Evolutionary conservation across 2,329 filamentous ascomycete genomes (phyloP), one percentile per base, ranked within the genome.

Genomic region (Ophiostoma australiae): DNA sequence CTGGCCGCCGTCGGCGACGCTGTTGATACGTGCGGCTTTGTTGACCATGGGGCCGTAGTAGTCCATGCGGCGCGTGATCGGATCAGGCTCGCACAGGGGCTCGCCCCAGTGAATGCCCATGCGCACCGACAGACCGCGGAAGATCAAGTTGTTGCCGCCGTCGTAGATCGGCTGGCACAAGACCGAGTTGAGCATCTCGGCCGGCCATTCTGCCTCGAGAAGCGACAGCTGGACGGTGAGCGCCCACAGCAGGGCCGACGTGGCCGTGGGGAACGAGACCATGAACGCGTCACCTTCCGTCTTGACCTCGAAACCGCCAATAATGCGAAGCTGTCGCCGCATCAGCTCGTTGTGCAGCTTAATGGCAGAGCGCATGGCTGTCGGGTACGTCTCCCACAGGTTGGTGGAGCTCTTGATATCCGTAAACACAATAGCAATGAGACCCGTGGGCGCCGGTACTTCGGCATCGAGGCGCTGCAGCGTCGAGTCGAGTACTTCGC

Each of bases 1-100:
- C 79, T 99, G 94, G 0, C 95, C 95, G 73, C 95, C 95, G 78
- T 99, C 95, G 48, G 95, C 95, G 63, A 97, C 94, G 31, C 92
- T 91, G 7, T 93, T 95, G 74, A 99, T 97, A 81, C 95, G 91
- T 20, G 95, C 91, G 0, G 95, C 93, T 77, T 96, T 94, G 81
- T 99, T 99, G 77, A 99, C 95, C 93, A 99, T 99, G 17, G 95
- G 95, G 0, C 95, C 95, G 78, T 98, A 99, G 81, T 99, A 99
- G 77, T 99, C 95, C 95, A 99, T 99, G 74, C 95, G 93, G 72
- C 94, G 91, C 1, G 95, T 99, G 68, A 99, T 94, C 0, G 95
- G 95, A 80, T 99, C 95, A 68, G 91, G 91, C 80, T 99, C 95
- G 78, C 93, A 97, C 76, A 99, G 93, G 6, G 94, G 95, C 72